Evolutionary conservation across 1,139 yeast species (phyloP).

Genomic region (Lizanozyma gosingica): DNA sequence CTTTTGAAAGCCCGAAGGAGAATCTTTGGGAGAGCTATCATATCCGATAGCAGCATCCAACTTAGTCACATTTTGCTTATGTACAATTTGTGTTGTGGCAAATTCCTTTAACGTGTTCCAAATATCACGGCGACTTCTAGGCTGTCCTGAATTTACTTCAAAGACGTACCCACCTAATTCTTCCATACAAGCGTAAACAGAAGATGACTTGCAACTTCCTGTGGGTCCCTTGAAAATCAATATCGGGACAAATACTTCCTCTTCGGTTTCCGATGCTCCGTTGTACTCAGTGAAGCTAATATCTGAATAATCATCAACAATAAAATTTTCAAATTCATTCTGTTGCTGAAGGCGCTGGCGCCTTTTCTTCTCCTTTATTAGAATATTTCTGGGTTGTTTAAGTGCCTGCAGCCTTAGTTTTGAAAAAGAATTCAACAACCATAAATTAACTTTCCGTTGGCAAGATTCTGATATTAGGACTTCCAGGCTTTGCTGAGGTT

Average conservation of each 20-base stretch:
- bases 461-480: not conserved
- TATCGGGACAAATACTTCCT: constrained; percentile 45
- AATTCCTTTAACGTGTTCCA: constrained; percentile 61
- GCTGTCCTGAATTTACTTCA: constrained; percentile 70
- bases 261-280: constrained; percentile 14
- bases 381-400: not conserved
- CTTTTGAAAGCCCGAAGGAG: constrained; percentile 33
- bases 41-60: constrained; percentile 2
- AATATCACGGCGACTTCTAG: constrained; percentile 67
- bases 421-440: not conserved
- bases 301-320: constrained; percentile 20
- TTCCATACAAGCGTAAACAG: constrained; percentile 61
- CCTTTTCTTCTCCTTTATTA: not conserved
- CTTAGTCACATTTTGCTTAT: constrained; percentile 23
- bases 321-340: constrained; percentile 16
- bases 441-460: not conserved
- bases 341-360: constrained; percentile 5
- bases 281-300: constrained; percentile 2
- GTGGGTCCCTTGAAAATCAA: constrained; percentile 62
- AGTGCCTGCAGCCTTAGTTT: not conserved
- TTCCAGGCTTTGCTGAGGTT: not conserved
- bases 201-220: constrained; percentile 75
- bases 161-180: constrained; percentile 66
- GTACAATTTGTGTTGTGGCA: constrained; percentile 78
- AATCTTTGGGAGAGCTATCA: not conserved